Evolutionary conservation across 2,329 filamentous ascomycete species (phyloP).

Genomic region (Teratosphaeria pseudoeucalypti): DNA sequence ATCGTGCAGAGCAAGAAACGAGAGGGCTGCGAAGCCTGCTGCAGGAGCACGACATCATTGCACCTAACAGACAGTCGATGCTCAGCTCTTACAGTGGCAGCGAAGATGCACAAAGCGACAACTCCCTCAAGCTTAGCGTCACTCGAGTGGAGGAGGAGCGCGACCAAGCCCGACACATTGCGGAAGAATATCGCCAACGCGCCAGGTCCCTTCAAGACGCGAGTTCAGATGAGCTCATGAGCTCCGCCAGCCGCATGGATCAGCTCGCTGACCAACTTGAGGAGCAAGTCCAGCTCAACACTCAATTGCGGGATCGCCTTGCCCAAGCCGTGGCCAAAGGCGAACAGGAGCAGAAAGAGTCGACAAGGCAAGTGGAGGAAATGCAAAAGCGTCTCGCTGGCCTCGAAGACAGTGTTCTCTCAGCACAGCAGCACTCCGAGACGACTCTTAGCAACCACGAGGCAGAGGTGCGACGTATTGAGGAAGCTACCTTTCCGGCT

Average conservation of each 20-base stretch:
- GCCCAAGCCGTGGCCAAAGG: conserved; percentile 70
- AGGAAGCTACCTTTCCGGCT: conserved; percentile 66
- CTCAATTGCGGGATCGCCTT: conserved; percentile 63
- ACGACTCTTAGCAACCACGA: conserved; percentile 75
- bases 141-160: conserved; percentile 60
- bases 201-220: conserved; percentile 35
- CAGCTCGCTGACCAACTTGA: conserved; percentile 69
- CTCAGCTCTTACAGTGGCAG: neutral
- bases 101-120: conserved; percentile 6
- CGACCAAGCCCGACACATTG: conserved; percentile 59
- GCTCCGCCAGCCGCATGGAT: conserved; percentile 68
- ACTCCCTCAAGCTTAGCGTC: conserved; percentile 52
- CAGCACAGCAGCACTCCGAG: conserved; percentile 77
- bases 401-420: conserved; percentile 74
- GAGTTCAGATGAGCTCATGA: conserved; percentile 51
- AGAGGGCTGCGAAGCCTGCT: conserved; percentile 68
- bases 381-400: conserved; percentile 70
- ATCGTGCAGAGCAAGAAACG: conserved; percentile 90
- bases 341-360: conserved; percentile 70
- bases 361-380: conserved; percentile 69
- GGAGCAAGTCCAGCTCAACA: conserved; percentile 69
- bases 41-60: conserved; percentile 69
- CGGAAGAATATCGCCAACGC: conserved; percentile 50
- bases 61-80: conserved; percentile 47
- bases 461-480: conserved; percentile 66